These are phyloP conservation scores for Metschnikowia hibisci DNA, from an alignment of 805 yeast genomes.

Conservation along the genomic window DNA sequence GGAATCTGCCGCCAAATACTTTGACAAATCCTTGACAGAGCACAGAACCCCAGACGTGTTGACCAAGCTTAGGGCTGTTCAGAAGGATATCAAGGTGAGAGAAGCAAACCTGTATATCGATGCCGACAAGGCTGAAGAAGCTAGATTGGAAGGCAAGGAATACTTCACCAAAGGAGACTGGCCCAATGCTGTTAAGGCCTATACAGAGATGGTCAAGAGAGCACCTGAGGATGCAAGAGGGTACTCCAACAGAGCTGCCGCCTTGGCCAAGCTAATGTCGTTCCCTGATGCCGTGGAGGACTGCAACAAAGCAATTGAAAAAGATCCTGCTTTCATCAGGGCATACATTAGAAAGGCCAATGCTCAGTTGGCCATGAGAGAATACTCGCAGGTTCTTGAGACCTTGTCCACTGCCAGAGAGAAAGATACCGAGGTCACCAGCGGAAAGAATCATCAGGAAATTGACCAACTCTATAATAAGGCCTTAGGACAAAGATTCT, in stretches of 20 bases:
- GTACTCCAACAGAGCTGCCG: slow-evolving; percentile 97
- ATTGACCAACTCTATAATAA: slow-evolving; percentile 77
- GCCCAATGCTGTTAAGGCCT: slow-evolving; percentile 94
- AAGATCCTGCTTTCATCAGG: slow-evolving; percentile 85
- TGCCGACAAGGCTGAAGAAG: slow-evolving; percentile 92
- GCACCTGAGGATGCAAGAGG: slow-evolving; percentile 97
- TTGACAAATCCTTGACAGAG: slow-evolving; percentile 91
- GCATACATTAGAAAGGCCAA: slow-evolving; percentile 97
- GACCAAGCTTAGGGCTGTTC: slow-evolving; percentile 80
- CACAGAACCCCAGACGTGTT: slow-evolving; percentile 94
- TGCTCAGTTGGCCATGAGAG: slow-evolving; percentile 87
- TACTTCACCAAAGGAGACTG: slow-evolving; percentile 87
- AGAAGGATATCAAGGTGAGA: slow-evolving; percentile 74
- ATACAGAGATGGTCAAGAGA: slow-evolving; percentile 93
- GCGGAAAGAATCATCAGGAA: slow-evolving; percentile 60
- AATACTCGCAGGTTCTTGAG: slow-evolving; percentile 75
- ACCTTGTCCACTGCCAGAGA: slow-evolving; percentile 76
- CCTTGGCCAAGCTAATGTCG: slow-evolving; percentile 87
- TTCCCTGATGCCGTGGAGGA: slow-evolving; percentile 96
- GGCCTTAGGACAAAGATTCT: slow-evolving; percentile 78
- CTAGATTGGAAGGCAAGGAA: slow-evolving; percentile 89
- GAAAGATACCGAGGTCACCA: slow-evolving; percentile 60
- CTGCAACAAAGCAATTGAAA: slow-evolving; percentile 82
- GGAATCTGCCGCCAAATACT: slow-evolving; percentile 67
- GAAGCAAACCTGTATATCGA: slow-evolving; percentile 79